Percentiles rank a stretch among this genome's conserved stretches.
These are phyloP conservation scores for Aspergillus panamensis DNA, from an alignment of 495 filamentous ascomycete species.

Conservation along the genomic window DNA sequence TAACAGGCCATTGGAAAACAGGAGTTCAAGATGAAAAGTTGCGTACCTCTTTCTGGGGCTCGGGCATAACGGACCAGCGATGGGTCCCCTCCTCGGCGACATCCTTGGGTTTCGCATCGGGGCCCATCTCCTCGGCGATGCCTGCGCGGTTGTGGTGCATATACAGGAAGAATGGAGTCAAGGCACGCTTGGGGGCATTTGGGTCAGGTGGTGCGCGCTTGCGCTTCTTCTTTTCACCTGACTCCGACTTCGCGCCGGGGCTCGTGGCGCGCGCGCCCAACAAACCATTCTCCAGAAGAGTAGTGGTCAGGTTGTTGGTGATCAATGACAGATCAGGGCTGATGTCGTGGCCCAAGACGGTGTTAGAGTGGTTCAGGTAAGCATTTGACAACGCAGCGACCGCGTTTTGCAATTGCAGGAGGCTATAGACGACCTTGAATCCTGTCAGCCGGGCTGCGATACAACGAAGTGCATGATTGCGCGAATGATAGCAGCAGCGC, in stretches of 20 bases:
- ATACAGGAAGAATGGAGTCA: slow-evolving; percentile 93
- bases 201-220: slow-evolving; percentile 81
- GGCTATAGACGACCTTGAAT: slow-evolving; percentile 64
- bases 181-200: slow-evolving; percentile 87
- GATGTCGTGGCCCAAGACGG: slow-evolving; percentile 63
- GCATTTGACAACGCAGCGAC: slow-evolving; percentile 71
- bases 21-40: slow-evolving; percentile 13
- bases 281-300: slow-evolving; percentile 42
- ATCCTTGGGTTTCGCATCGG: slow-evolving; percentile 67
- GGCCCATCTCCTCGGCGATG: slow-evolving; percentile 73
- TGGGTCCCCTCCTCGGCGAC: slow-evolving; percentile 77
- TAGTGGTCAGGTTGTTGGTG: slow-evolving; percentile 47
- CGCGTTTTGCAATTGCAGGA: slow-evolving; percentile 68
- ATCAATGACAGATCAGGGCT: slow-evolving; percentile 46
- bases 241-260: slow-evolving; percentile 43
- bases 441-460: slow-evolving; percentile 20
- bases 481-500: slow-evolving; percentile 9
- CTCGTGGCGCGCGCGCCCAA: slow-evolving; percentile 37
- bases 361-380: slow-evolving; percentile 79
- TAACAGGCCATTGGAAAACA: background rate
- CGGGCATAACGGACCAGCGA: slow-evolving; percentile 74
- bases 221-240: slow-evolving; percentile 73
- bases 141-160: slow-evolving; percentile 75
- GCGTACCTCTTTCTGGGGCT: slow-evolving; percentile 69
- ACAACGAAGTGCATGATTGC: background rate